Percentiles rank a stretch among this genome's conserved stretches.
phyloP scores from a whole-genome alignment of 495 filamentous ascomycete genomes.

The Staphylotrichum tortipilum region DNA sequence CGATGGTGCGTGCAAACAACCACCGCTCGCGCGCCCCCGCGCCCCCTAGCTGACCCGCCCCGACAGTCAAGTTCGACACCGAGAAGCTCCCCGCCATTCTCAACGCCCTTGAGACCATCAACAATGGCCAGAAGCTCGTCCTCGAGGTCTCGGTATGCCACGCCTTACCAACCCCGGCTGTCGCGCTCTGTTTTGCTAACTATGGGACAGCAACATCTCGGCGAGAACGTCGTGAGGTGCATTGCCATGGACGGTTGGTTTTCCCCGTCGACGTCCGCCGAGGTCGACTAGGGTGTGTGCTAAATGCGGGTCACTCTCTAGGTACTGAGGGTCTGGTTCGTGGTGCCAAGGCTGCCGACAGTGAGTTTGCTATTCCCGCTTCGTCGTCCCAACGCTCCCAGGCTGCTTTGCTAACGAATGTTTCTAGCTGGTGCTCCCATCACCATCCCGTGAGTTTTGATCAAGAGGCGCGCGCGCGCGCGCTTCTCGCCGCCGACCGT shows the following conservation, averaged over 20 bases:
- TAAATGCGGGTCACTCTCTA: slow-evolving; percentile 27
- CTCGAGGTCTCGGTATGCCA: slow-evolving; percentile 89
- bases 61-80: slow-evolving; percentile 78
- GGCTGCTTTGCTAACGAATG: slow-evolving; percentile 11
- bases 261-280: slow-evolving; percentile 6
- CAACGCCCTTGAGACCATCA: slow-evolving; percentile 86
- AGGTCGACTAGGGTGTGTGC: slow-evolving; percentile 23
- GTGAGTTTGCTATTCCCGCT: slow-evolving; percentile 9
- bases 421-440: slow-evolving; percentile 70
- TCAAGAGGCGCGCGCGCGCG: too few relatives aligned
- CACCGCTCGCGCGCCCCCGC: background rate
- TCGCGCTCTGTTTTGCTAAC: slow-evolving; percentile 30
- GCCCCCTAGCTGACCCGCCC: slow-evolving; percentile 17
- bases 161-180: background rate
- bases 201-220: slow-evolving; percentile 85
- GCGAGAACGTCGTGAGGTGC: slow-evolving; percentile 96
- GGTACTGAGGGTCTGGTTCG: slow-evolving; percentile 98
- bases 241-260: slow-evolving; percentile 99
- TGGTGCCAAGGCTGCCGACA: slow-evolving; percentile 75
- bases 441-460: slow-evolving; percentile 60
- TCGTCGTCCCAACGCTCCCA: background rate
- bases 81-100: slow-evolving; percentile 94
- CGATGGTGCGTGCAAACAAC: slow-evolving; percentile 43
- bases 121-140: slow-evolving; percentile 88
- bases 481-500: background rate